A percentile compares a stretch with the other conserved stretches of the same genome.
Conservation (phyloP, 2,329 filamentous ascomycete genomes). For the Colletotrichum liriopes region DNA sequence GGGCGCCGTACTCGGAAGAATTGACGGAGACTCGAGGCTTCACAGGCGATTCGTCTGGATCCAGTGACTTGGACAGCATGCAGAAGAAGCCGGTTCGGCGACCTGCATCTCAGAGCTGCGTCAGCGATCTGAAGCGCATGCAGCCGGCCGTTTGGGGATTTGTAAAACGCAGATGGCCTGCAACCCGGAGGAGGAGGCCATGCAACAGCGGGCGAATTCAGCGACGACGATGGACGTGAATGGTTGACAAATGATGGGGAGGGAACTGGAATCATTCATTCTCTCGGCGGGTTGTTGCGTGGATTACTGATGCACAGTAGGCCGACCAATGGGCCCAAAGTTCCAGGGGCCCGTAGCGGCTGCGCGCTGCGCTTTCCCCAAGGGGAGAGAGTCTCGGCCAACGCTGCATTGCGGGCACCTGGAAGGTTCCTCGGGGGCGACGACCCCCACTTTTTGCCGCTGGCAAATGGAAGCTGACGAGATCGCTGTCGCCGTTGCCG, state of each 20-base stretch:
- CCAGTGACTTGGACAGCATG: slow-evolving; percentile 37
- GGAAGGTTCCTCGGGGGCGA: slow-evolving; percentile 32
- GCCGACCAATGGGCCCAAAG: slow-evolving; percentile 4
- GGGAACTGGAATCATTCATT: neutral
- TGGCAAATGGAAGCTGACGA: slow-evolving; percentile 19
- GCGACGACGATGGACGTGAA: neutral
- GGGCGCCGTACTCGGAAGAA: neutral
- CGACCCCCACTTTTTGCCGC: slow-evolving; percentile 22
- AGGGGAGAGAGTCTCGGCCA: neutral
- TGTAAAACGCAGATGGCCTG: neutral
- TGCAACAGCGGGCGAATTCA: neutral
- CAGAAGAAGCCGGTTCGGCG: slow-evolving; percentile 31
- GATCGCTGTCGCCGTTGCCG: neutral
- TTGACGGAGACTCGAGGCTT: neutral
- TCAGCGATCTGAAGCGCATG: slow-evolving; percentile 31
- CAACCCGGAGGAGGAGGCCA: neutral
- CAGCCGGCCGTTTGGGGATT: slow-evolving; percentile 17
- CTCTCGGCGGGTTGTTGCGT: neutral
- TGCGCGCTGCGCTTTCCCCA: neutral
- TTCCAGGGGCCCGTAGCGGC: slow-evolving; percentile 5
- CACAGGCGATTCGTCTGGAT: slow-evolving; percentile 1
- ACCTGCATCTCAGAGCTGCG: slow-evolving; percentile 17
- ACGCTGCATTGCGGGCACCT: slow-evolving; percentile 16
- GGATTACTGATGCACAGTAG: slow-evolving; percentile 4
- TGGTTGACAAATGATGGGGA: slow-evolving; percentile 22